Percentiles rank a stretch among this genome's conserved stretches.
Evolutionary conservation across 257 asterid genomes (phyloP).

Genomic region (Voacanga thouarsii): DNA sequence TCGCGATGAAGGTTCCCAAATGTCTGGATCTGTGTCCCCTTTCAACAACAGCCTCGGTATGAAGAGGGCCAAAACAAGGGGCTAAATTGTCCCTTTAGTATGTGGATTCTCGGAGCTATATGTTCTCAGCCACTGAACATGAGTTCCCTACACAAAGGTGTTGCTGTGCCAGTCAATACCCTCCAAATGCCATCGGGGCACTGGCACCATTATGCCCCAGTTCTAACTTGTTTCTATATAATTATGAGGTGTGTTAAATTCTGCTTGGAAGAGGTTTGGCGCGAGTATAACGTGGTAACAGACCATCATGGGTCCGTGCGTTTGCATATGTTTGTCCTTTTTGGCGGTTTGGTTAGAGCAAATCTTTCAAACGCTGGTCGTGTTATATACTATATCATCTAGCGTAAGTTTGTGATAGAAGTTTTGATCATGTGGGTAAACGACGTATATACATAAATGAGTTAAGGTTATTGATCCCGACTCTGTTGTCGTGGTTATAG

Average conservation of each 20-base stretch:
- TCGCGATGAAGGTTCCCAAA: slow-evolving; percentile 85
- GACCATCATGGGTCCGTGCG: slow-evolving; percentile 11
- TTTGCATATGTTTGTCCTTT: slow-evolving; percentile 15
- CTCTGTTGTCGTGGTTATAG: neutral
- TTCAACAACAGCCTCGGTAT: slow-evolving; percentile 87
- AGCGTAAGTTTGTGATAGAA: slow-evolving; percentile 8
- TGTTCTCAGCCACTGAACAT: neutral
- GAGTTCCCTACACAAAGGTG: slow-evolving; percentile 14
- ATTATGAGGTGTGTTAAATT: slow-evolving; percentile 24
- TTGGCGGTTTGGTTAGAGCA: slow-evolving; percentile 19
- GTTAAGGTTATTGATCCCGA: neutral
- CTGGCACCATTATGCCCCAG: slow-evolving; percentile 25
- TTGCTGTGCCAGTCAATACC: slow-evolving; percentile 15
- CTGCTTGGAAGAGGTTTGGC: slow-evolving; percentile 21
- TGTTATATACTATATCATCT: neutral
- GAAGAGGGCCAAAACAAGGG: slow-evolving; percentile 98
- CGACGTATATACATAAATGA: neutral
- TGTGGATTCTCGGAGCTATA: slow-evolving; percentile 19
- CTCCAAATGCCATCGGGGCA: slow-evolving; percentile 29
- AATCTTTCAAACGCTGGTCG: slow-evolving; percentile 8
- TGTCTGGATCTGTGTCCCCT: slow-evolving; percentile 93
- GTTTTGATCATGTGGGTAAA: slow-evolving; percentile 1
- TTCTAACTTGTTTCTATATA: slow-evolving; percentile 24
- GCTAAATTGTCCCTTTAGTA: slow-evolving; percentile 29
- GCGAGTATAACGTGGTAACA: slow-evolving; percentile 5